Evolutionary conservation across 139 green algal genomes (phyloP).

Genomic region (Coelastrella sp.): DNA sequence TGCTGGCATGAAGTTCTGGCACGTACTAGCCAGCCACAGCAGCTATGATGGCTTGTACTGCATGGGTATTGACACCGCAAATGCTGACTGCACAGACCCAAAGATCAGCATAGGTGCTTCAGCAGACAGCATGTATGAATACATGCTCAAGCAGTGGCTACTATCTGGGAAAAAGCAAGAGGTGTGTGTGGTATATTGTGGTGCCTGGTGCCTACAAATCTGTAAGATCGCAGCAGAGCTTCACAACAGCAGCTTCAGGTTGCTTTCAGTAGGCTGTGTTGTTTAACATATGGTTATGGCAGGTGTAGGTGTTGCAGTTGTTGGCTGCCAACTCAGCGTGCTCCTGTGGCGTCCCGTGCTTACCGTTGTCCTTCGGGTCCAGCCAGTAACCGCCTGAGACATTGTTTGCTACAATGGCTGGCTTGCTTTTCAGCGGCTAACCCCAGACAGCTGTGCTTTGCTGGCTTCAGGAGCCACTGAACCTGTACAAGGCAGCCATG

Average conservation of each 20-base stretch:
- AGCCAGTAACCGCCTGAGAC: too few species aligned
- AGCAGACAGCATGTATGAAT: slow-evolving; percentile 60
- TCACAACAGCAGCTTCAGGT: too few species aligned
- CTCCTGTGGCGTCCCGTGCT: too few species aligned
- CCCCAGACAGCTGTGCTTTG: too few species aligned
- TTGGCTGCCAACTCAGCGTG: not conserved
- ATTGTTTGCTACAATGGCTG: too few species aligned
- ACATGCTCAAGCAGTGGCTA: slow-evolving; percentile 89
- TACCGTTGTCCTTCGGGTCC: too few species aligned
- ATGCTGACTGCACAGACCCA: slow-evolving; percentile 43
- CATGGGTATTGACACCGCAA: slow-evolving; percentile 67
- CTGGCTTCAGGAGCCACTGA: slow-evolving; percentile 54
- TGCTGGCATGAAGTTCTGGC: slow-evolving; percentile 57
- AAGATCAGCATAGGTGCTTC: slow-evolving; percentile 25
- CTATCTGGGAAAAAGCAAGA: slow-evolving; percentile 38
- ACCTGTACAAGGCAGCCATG: slow-evolving; percentile 72
- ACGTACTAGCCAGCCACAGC: slow-evolving; percentile 14
- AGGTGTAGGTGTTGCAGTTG: too few species aligned
- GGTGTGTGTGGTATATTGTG: not conserved
- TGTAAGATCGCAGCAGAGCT: not conserved
- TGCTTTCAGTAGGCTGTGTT: too few species aligned
- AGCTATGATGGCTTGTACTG: slow-evolving; percentile 73
- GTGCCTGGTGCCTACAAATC: not conserved
- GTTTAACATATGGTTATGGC: too few species aligned
- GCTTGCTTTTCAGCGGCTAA: too few species aligned